These are phyloP conservation scores for Kalmusia sp. DNA, from an alignment of 2,329 filamentous ascomycete genomes.

Conservation along the genomic window DNA sequence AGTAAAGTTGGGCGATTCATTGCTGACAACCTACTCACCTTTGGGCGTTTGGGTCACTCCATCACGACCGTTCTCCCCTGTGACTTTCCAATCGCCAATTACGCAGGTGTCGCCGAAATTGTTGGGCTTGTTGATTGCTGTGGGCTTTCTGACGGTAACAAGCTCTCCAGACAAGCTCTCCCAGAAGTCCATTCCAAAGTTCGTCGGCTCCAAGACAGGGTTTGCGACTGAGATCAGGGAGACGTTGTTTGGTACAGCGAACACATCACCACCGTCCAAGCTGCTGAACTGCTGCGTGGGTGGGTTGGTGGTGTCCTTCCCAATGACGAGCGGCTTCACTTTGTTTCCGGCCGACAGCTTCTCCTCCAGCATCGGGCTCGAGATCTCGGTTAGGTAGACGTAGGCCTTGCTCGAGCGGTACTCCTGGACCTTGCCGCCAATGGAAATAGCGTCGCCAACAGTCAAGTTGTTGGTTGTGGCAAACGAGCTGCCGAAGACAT, in stretches of 20 bases:
- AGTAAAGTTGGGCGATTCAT: no score
- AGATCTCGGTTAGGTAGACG: conserved; percentile 70
- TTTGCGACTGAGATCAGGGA: conserved; percentile 65
- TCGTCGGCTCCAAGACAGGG: conserved; percentile 65
- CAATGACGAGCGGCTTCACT: conserved; percentile 67
- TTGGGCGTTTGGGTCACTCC: conserved; percentile 68
- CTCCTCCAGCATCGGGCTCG: conserved; percentile 60
- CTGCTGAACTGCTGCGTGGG: conserved; percentile 68
- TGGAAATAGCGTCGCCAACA: conserved; percentile 68
- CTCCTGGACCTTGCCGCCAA: conserved; percentile 68
- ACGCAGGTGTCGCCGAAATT: conserved; percentile 74
- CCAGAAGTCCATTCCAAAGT: conserved; percentile 77
- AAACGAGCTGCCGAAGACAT: conserved; percentile 65
- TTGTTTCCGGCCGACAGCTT: conserved; percentile 62
- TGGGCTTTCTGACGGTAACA: conserved; percentile 66
- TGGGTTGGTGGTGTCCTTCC: conserved; percentile 62
- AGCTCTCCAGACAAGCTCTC: conserved; percentile 72
- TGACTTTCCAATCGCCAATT: conserved; percentile 68
- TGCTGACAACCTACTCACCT: no score
- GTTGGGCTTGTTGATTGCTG: conserved; percentile 67
- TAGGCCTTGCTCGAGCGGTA: conserved; percentile 64
- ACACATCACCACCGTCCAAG: conserved; percentile 71
- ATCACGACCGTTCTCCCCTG: conserved; percentile 67
- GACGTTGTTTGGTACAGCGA: conserved; percentile 68
- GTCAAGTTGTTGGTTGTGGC: conserved; percentile 55